A percentile compares a stretch with the other conserved stretches of the same genome.
phyloP scores from a whole-genome alignment of 441 rosid species.

The Omphalea diandra region DNA sequence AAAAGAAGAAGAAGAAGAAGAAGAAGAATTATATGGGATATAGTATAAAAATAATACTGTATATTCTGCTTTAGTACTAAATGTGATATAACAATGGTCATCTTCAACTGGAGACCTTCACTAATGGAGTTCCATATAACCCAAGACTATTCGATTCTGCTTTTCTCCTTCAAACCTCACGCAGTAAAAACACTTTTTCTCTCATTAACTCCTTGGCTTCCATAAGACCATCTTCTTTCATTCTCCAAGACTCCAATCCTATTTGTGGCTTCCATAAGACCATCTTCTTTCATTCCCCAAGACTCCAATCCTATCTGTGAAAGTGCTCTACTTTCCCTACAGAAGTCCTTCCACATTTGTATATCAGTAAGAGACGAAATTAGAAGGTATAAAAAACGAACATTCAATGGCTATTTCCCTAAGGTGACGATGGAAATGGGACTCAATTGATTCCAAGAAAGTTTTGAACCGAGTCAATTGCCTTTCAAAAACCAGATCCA shows the following conservation, averaged over 20 bases:
- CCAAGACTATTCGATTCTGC: slow-evolving; percentile 32
- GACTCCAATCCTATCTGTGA: slow-evolving; percentile 20
- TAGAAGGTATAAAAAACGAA: slow-evolving; percentile 35
- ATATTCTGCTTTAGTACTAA: too few relatives aligned
- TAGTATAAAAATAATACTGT: too few relatives aligned
- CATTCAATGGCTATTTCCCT: slow-evolving; percentile 35
- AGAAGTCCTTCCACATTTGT: slow-evolving; percentile 22
- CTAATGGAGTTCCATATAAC: slow-evolving; percentile 30
- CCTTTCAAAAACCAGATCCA: slow-evolving; percentile 24
- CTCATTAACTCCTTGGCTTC: slow-evolving; percentile 36
- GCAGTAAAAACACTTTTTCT: slow-evolving; percentile 25
- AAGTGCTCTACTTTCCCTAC: slow-evolving; percentile 4
- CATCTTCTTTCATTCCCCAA: slow-evolving; percentile 24
- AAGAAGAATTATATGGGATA: too few relatives aligned
- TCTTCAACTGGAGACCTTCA: slow-evolving; percentile 37
- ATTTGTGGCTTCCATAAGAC: slow-evolving; percentile 32
- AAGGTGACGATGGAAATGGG: slow-evolving; percentile 27
- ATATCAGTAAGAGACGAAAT: slow-evolving; percentile 24
- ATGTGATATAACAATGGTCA: neutral
- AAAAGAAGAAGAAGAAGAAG: too few relatives aligned
- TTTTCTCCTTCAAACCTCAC: slow-evolving; percentile 24
- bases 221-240: slow-evolving; percentile 22
- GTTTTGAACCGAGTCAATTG: slow-evolving; percentile 28
- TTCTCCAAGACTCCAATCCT: slow-evolving; percentile 23
- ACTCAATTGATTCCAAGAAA: slow-evolving; percentile 33